Percentiles rank a stretch among this genome's conserved stretches.
phyloP scores from a whole-genome alignment of 192 early-diverging fungal genomes.

The Coemansia sp. region DNA sequence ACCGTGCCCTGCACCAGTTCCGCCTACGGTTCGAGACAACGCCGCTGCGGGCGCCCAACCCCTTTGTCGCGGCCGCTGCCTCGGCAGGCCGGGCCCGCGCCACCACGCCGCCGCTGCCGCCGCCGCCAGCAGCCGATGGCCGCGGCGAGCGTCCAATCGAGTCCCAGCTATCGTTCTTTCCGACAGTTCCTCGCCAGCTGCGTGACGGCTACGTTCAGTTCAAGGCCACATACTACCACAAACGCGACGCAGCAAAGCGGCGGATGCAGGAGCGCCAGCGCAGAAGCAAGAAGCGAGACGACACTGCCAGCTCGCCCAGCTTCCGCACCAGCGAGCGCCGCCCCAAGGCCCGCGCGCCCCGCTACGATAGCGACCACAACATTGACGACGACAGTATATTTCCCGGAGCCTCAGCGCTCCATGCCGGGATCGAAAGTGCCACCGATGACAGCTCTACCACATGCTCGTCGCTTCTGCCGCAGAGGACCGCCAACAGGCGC shows the following conservation, averaged over 20 bases:
- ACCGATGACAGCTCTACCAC: slow-evolving; percentile 47
- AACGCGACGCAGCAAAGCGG: slow-evolving; percentile 41
- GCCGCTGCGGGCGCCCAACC: slow-evolving; percentile 17
- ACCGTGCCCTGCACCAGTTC: slow-evolving; percentile 48
- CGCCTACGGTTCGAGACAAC: slow-evolving; percentile 46
- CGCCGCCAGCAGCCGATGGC: not conserved
- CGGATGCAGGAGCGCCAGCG: slow-evolving; percentile 39
- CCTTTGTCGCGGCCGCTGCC: slow-evolving; percentile 5
- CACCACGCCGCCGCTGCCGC: not conserved
- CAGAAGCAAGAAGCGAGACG: slow-evolving; percentile 20
- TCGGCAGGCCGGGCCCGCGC: not conserved
- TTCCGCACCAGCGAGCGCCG: slow-evolving; percentile 27
- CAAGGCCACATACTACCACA: slow-evolving; percentile 46
- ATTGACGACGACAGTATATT: not conserved
- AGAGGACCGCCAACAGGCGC: not conserved
- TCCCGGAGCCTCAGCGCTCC: not conserved
- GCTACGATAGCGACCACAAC: slow-evolving; percentile 5
- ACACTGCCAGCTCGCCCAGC: slow-evolving; percentile 16
- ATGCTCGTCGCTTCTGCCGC: slow-evolving; percentile 23
- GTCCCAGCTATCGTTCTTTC: slow-evolving; percentile 47
- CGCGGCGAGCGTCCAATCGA: slow-evolving; percentile 4
- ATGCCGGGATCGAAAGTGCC: slow-evolving; percentile 32
- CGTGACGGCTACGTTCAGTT: slow-evolving; percentile 45
- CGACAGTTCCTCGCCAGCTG: slow-evolving; percentile 46
- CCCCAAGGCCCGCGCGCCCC: slow-evolving; percentile 9